phyloP scores from a whole-genome alignment of 1,139 yeast species.

The Yamadazyma diddensiae region DNA sequence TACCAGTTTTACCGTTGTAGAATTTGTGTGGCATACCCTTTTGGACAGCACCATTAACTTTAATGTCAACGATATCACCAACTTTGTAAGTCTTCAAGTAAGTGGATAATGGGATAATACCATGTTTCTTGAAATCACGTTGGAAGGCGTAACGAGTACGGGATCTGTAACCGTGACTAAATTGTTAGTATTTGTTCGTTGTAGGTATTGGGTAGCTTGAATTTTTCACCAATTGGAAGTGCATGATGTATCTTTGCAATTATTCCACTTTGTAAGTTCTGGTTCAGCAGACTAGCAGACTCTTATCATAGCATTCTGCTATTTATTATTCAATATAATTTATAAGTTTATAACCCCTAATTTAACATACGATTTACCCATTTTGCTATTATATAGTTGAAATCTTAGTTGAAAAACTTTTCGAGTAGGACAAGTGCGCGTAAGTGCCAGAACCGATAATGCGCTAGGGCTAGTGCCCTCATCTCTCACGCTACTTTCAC shows the following conservation, averaged over 20 bases:
- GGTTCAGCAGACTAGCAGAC: too few relatives aligned
- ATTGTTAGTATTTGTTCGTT: constrained; percentile 8
- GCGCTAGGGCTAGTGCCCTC: constrained; percentile 17
- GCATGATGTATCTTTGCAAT: too few relatives aligned
- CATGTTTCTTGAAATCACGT: constrained; percentile 99
- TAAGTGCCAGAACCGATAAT: not conserved
- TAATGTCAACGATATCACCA: constrained; percentile 99
- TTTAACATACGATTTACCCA: constrained; percentile 76
- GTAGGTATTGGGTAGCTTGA: too few relatives aligned
- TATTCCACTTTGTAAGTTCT: too few relatives aligned
- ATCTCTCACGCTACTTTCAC: too few relatives aligned
- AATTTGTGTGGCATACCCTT: constrained; percentile 99
- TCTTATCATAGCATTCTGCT: too few relatives aligned
- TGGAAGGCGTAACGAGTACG: constrained; percentile 99
- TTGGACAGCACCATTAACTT: constrained; percentile 98
- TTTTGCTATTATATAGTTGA: constrained; percentile 30
- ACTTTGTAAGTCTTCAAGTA: constrained; percentile 98
- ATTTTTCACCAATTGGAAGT: too few relatives aligned
- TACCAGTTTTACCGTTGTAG: constrained; percentile 99
- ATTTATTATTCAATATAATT: not conserved
- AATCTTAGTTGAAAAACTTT: constrained; percentile 17
- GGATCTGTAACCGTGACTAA: constrained; percentile 94
- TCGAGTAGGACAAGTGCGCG: constrained; percentile 2
- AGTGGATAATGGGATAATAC: constrained; percentile 90
- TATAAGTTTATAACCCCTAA: not conserved